Evolutionary conservation across 2,329 filamentous ascomycete species (phyloP).

Genomic region (Ascochyta koolunga): DNA sequence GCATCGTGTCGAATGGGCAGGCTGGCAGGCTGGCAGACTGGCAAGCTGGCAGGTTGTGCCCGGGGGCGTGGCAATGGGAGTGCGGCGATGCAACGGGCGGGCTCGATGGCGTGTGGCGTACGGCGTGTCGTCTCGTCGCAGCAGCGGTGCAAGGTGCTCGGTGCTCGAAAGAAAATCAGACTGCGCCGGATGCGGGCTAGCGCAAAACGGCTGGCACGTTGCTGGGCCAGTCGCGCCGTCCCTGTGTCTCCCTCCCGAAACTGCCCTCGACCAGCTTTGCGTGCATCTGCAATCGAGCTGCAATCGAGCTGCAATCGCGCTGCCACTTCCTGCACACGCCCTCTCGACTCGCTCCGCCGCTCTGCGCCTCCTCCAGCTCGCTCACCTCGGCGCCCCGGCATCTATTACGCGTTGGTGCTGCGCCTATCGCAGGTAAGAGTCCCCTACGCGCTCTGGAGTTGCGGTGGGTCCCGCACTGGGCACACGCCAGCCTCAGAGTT

Average conservation of each 20-base stretch:
- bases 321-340: slow-evolving; percentile 19
- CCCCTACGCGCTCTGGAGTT: slow-evolving; percentile 33
- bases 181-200: slow-evolving; percentile 34
- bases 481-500: slow-evolving; percentile 39
- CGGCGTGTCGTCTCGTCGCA: slow-evolving; percentile 26
- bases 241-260: slow-evolving; percentile 25
- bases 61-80: slow-evolving; percentile 20
- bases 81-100: slow-evolving; percentile 27
- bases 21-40: too few species aligned
- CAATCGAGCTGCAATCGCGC: slow-evolving; percentile 4
- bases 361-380: slow-evolving; percentile 10
- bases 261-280: slow-evolving; percentile 1
- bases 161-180: slow-evolving; percentile 41
- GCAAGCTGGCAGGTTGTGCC: background rate
- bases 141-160: too few species aligned
- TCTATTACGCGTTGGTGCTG: slow-evolving; percentile 32
- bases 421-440: slow-evolving; percentile 20
- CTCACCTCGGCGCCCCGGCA: slow-evolving; percentile 11
- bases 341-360: too few species aligned
- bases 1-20: slow-evolving; percentile 55
- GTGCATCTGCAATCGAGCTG: slow-evolving; percentile 17
- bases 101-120: slow-evolving; percentile 23
- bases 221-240: slow-evolving; percentile 24
- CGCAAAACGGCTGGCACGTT: slow-evolving; percentile 13
- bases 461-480: slow-evolving; percentile 34